Evolutionary conservation across 306 rosid genomes (phyloP).

Genomic region (Citrullus mucosospermus): DNA sequence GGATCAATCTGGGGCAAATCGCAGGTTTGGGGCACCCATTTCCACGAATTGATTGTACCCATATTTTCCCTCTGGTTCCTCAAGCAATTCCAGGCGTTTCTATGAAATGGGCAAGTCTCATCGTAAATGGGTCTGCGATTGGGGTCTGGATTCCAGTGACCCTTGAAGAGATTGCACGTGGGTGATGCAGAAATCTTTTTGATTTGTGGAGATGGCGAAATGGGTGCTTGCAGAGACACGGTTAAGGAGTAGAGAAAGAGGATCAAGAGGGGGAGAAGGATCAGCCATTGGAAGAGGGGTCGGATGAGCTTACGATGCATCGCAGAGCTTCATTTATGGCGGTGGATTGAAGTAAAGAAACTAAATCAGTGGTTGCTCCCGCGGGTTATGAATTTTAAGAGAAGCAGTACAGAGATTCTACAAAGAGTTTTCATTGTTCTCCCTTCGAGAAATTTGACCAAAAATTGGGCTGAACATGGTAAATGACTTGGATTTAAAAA

Average conservation of each 20-base stretch:
- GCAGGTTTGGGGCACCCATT: conserved; percentile 57
- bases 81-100: conserved; percentile 87
- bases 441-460: too few relatives aligned
- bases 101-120: conserved; percentile 67
- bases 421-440: too few relatives aligned
- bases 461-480: too few relatives aligned
- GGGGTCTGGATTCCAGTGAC: conserved; percentile 59
- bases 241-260: conserved; percentile 34
- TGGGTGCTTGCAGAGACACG: conserved; percentile 21
- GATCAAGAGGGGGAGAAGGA: conserved; percentile 34
- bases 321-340: conserved; percentile 5
- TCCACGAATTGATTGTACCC: conserved; percentile 62
- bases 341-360: not conserved
- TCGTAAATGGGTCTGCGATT: conserved; percentile 50
- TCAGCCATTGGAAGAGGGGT: conserved; percentile 46
- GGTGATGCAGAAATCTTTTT: conserved; percentile 10
- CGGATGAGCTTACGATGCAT: conserved; percentile 55
- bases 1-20: conserved; percentile 56
- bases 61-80: conserved; percentile 60
- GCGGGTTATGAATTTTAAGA: not conserved
- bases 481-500: too few relatives aligned
- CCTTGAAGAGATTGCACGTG: conserved; percentile 44
- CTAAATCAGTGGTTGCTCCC: not conserved
- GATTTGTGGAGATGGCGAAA: conserved; percentile 5
- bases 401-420: not conserved